These are phyloP conservation scores for Aureobasidium musti DNA, from an alignment of 2,329 filamentous ascomycete species.

Conservation along the genomic window DNA sequence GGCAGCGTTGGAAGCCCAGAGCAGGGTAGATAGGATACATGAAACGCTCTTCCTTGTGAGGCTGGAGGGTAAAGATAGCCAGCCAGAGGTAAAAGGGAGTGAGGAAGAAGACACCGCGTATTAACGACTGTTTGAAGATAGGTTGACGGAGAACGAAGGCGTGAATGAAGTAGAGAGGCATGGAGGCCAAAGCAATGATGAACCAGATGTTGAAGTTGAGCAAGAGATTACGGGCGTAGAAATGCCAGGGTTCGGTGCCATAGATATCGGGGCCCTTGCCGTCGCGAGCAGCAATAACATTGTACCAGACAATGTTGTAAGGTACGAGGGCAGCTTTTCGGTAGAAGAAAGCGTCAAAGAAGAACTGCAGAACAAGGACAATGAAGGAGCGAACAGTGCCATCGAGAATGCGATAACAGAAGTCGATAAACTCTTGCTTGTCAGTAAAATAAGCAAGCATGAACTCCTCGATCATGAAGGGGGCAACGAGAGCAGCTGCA, in stretches of 20 bases:
- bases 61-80: conserved; percentile 83
- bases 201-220: conserved; percentile 98
- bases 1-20: conserved; percentile 80
- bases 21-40: conserved; percentile 98
- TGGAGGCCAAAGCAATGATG: conserved; percentile 69
- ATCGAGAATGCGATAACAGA: conserved; percentile 57
- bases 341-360: conserved; percentile 83
- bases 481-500: conserved; percentile 75
- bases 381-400: conserved; percentile 67
- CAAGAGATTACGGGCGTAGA: conserved; percentile 86
- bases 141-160: conserved; percentile 63
- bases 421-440: conserved; percentile 53
- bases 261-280: conserved; percentile 86
- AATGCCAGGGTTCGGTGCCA: conserved; percentile 94
- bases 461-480: conserved; percentile 78
- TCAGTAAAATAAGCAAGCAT: conserved; percentile 54
- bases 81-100: conserved; percentile 94
- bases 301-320: conserved; percentile 94
- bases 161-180: conserved; percentile 75
- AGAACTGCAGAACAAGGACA: conserved; percentile 69
- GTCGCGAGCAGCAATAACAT: conserved; percentile 70
- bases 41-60: conserved; percentile 97
- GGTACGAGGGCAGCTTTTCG: conserved; percentile 74
- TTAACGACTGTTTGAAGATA: conserved; percentile 66
- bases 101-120: conserved; percentile 76